A percentile compares a stretch with the other conserved stretches of the same genome.
These are phyloP conservation scores for Liriodendron chinense DNA, from an alignment of 164 flowering plant species.

Conservation along the genomic window DNA sequence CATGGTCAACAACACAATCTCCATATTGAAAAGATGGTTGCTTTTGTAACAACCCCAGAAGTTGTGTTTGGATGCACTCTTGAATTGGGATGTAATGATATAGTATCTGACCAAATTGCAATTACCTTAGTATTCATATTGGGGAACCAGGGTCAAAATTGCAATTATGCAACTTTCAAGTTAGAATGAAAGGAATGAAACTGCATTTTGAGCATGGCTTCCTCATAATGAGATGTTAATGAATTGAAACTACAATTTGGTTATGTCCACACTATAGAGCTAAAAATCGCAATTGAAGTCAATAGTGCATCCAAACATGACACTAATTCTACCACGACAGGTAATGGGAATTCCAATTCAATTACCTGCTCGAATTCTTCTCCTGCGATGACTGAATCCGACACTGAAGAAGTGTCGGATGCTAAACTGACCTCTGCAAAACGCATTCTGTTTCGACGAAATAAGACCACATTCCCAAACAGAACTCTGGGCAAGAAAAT, in stretches of 20 bases:
- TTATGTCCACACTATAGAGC: background rate
- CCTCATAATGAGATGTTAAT: background rate
- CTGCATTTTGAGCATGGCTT: background rate
- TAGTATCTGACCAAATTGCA: too few species aligned
- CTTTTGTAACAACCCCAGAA: too few species aligned
- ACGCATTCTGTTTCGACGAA: slow-evolving; percentile 30
- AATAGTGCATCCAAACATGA: too few species aligned
- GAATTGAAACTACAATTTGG: background rate
- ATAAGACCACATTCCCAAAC: slow-evolving; percentile 19
- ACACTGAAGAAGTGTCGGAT: slow-evolving; percentile 16
- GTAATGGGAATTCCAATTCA: background rate
- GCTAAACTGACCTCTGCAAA: slow-evolving; percentile 36
- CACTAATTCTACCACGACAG: background rate
- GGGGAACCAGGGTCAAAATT: background rate
- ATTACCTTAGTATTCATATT: too few species aligned
- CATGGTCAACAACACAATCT: too few species aligned
- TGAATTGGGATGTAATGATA: too few species aligned
- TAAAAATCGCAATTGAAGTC: too few species aligned
- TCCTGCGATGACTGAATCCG: slow-evolving; percentile 10
- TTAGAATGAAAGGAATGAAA: background rate
- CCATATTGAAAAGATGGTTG: too few species aligned
- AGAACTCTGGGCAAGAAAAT: slow-evolving; percentile 19
- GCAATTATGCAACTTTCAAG: background rate
- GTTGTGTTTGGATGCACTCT: too few species aligned
- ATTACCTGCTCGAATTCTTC: slow-evolving; percentile 19